Conservation (phyloP, 2,329 filamentous ascomycete species). For the Westerdykella sp. region DNA sequence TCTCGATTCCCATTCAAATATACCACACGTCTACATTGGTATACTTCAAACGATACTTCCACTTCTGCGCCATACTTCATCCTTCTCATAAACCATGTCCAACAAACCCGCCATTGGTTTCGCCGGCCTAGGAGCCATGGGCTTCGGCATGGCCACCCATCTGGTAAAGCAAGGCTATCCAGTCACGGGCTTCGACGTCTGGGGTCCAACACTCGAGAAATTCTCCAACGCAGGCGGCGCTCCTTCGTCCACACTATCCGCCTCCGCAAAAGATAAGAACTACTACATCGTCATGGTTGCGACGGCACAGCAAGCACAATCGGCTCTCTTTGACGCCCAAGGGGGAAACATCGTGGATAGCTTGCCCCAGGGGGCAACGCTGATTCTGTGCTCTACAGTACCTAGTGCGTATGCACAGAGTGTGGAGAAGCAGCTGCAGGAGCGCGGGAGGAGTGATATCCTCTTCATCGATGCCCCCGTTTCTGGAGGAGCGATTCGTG, state of each 20-base stretch:
- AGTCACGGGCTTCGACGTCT: constrained; percentile 68
- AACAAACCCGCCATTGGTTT: constrained; percentile 53
- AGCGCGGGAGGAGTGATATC: constrained; percentile 55
- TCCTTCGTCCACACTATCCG: constrained; percentile 53
- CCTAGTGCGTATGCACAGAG: constrained; percentile 59
- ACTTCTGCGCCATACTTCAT: background rate
- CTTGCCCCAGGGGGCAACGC: constrained; percentile 53
- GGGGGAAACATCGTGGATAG: constrained; percentile 43
- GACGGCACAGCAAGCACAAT: constrained; percentile 61
- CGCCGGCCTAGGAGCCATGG: constrained; percentile 74
- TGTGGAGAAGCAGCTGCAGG: constrained; percentile 52
- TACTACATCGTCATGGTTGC: constrained; percentile 72
- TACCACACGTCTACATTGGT: background rate
- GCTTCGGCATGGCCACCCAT: constrained; percentile 73
- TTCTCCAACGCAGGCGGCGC: constrained; percentile 59
- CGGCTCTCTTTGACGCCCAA: constrained; percentile 56
- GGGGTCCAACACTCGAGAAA: constrained; percentile 57
- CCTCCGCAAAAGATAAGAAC: constrained; percentile 53
- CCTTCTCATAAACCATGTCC: constrained; percentile 15
- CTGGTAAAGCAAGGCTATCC: constrained; percentile 60
- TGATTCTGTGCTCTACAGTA: constrained; percentile 66
- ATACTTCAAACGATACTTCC: background rate
- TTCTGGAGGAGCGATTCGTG: constrained; percentile 62
- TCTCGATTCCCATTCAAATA: too few species aligned
- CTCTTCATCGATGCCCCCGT: constrained; percentile 66